phyloP scores from a whole-genome alignment of 192 early-diverging fungal species.

The Backusella liffmaniae region DNA sequence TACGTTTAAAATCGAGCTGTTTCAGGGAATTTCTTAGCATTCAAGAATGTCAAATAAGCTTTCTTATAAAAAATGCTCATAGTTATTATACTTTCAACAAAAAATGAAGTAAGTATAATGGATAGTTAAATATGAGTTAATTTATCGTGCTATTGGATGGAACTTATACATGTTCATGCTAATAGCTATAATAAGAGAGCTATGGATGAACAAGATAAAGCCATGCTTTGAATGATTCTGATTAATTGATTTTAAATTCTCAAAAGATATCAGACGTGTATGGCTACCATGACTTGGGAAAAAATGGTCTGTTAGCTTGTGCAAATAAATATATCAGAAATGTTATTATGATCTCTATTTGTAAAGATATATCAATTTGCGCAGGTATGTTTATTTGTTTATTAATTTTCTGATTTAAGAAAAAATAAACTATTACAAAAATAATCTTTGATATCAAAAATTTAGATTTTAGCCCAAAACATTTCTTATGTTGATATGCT shows the following conservation, averaged over 20 bases:
- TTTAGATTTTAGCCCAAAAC: neutral
- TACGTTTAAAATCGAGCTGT: neutral
- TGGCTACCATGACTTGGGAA: neutral
- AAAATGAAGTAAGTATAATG: neutral
- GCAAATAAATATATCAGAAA: neutral
- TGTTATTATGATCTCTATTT: neutral
- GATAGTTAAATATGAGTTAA: neutral
- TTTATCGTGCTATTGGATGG: neutral
- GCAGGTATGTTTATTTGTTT: neutral
- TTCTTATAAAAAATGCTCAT: neutral
- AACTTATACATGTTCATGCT: neutral
- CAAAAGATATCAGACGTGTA: neutral
- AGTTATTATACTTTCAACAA: neutral
- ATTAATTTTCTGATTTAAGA: neutral
- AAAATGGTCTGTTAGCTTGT: neutral
- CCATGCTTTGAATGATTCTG: neutral
- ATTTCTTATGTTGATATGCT: neutral
- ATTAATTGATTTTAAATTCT: neutral
- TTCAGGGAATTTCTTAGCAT: neutral
- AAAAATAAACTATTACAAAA: neutral
- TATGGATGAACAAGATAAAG: neutral
- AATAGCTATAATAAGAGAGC: neutral
- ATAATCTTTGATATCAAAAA: neutral
- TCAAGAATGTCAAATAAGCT: neutral
- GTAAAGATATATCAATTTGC: neutral